Conservation (phyloP, 306 rosid species). For the Pyrus bretschneideri region DNA sequence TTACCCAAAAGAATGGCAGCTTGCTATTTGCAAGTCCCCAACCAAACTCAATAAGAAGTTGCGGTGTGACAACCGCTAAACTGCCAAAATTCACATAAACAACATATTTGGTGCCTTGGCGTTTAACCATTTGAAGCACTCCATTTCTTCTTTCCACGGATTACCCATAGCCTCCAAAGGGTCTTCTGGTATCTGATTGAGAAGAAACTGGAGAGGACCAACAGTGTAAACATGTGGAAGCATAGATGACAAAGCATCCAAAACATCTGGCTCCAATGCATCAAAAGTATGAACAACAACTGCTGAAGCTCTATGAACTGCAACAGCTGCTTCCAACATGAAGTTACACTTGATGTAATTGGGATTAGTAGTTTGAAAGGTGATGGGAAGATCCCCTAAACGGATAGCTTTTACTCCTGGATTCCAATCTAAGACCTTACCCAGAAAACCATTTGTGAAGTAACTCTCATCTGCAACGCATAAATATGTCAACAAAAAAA, state of each 20-base stretch:
- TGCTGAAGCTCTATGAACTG: background rate
- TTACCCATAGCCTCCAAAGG: background rate
- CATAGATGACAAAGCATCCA: background rate
- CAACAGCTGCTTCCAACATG: background rate
- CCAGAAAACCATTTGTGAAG: background rate
- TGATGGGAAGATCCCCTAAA: constrained; percentile 1
- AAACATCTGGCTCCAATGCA: background rate
- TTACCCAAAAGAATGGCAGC: background rate
- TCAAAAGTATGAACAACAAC: constrained; percentile 7
- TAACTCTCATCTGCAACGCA: constrained; percentile 2
- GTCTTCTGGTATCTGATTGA: background rate
- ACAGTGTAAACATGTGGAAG: background rate
- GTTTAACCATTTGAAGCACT: too few species aligned
- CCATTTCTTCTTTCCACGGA: background rate
- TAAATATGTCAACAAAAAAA: background rate
- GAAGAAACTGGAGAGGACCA: constrained; percentile 13
- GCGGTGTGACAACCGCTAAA: too few species aligned
- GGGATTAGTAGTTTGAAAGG: background rate
- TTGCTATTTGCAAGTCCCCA: background rate
- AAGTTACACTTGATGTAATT: background rate
- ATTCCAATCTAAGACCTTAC: background rate
- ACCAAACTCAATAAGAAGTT: too few species aligned
- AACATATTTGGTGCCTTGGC: too few species aligned
- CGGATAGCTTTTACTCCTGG: background rate
- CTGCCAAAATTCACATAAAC: too few species aligned